Conservation (phyloP, 1,139 yeast genomes). For the Hemisphaericaspora xylofermentans region DNA sequence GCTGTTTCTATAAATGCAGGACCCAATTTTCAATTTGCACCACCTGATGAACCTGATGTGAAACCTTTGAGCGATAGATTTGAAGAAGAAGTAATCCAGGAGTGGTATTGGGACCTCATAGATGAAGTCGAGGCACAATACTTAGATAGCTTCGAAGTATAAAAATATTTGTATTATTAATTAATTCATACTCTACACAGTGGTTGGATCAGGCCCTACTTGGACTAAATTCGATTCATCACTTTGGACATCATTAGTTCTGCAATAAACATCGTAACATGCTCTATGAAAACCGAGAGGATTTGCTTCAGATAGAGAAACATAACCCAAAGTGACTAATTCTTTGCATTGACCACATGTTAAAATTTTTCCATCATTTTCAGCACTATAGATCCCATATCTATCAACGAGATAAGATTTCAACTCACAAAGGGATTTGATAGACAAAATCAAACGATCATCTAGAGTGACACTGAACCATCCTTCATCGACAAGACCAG, state of each 20-base stretch:
- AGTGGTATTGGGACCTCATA: conserved; percentile 75
- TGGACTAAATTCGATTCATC: conserved; percentile 11
- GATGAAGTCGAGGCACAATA: conserved; percentile 81
- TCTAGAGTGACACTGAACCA: conserved; percentile 43
- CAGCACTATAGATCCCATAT: conserved; percentile 34
- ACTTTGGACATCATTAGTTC: conserved; percentile 14
- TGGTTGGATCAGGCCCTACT: conserved; percentile 23
- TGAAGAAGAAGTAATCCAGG: conserved; percentile 74
- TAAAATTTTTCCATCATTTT: conserved; percentile 40
- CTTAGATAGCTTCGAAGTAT: conserved; percentile 44
- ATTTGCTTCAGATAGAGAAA: conserved; percentile 27
- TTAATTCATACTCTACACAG: conserved; percentile 8
- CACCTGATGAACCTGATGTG: conserved; percentile 31
- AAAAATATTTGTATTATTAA: conserved; percentile 2
- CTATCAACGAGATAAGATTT: conserved; percentile 43
- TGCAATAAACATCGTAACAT: conserved; percentile 44
- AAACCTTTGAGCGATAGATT: conserved; percentile 61
- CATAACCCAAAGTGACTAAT: conserved; percentile 56
- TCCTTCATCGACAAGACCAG: conserved; percentile 47
- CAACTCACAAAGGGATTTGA: conserved; percentile 49
- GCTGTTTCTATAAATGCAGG: conserved; percentile 69
- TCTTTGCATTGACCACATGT: conserved; percentile 56
- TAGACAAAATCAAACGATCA: conserved; percentile 36
- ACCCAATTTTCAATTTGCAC: conserved; percentile 57
- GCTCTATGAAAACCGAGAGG: conserved; percentile 45